Base-by-base conservation (phyloP, 2,329 filamentous ascomycete species). In the Xenosphaeropsis pyriputrescens region DNA sequence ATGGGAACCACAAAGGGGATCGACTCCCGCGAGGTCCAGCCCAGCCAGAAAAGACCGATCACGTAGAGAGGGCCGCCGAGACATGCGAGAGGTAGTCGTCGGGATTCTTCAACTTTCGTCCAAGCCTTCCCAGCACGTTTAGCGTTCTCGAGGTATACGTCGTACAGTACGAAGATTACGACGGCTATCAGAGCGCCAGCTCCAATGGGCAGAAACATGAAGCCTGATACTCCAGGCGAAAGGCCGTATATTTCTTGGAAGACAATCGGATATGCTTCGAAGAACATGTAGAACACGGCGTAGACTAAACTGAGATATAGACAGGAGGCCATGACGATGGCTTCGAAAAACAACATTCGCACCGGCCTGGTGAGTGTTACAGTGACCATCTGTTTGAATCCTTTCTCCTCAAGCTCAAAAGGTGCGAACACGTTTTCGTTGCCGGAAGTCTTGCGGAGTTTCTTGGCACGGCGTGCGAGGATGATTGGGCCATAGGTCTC, bases 221-320 rank as follows among this genome's bases (percentile, higher is more conserved):
- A 61, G 9, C 74, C 73, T 39, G 69, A 57, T 37, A 74, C 52
- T 22, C 74, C 73, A 2, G 68, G 54, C 40, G 62, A 68, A 64
- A 81, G 75, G 47, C 57, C 50, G 53, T 82, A 81, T 42, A 69
- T 59, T 14, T 62, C 63, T 11, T 65, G 61, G 50, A 77, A 81
- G 41, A 80, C 70, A 15, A 77, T 61, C 4, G 75, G 74, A 52
- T 79, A 80, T 13, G 69, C 70, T 50, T 79, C 72, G 48, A 80
- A 80, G 55, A 67, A 79, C 41, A 67, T 69, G 48, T 73, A 74
- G 59, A 73, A 75, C 47, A 73, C 75, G 34, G 63, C 70, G 53
- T 78, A 80, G 42, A 70, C 67, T 42, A 79, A 63, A 40, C 64
- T 65, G 6, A 68, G 70, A 55, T 79, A 80, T 22, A 75, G 42